These are phyloP conservation scores for Trichoderma cornu-damae DNA, from an alignment of 2,329 filamentous ascomycete genomes.

Conservation along the genomic window DNA sequence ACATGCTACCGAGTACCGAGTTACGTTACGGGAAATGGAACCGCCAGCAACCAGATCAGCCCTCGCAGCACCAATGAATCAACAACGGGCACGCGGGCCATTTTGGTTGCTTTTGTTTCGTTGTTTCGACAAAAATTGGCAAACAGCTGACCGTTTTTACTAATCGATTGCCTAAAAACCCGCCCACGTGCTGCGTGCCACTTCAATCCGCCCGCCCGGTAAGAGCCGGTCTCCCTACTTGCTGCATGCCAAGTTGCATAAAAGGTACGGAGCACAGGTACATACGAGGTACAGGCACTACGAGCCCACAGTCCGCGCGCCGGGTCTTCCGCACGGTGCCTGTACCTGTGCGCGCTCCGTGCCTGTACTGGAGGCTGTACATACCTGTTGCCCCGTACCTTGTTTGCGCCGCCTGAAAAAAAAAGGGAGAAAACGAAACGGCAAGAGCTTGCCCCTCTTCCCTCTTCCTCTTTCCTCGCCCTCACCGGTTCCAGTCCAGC, in stretches of 20 bases:
- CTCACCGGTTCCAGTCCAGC: constrained; percentile 9
- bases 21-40: too few species aligned
- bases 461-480: background rate
- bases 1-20: too few species aligned
- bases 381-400: too few species aligned
- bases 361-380: background rate
- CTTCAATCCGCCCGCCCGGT: background rate
- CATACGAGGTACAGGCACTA: background rate
- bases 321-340: constrained; percentile 1
- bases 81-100: background rate
- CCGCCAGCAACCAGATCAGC: too few species aligned
- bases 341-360: constrained; percentile 8
- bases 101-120: too few species aligned
- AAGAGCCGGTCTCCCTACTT: background rate
- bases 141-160: too few species aligned
- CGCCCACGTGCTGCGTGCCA: constrained; percentile 5
- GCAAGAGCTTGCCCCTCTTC: background rate
- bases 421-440: background rate
- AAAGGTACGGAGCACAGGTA: too few species aligned
- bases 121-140: too few species aligned
- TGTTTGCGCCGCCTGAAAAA: too few species aligned
- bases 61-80: too few species aligned
- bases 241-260: background rate
- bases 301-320: background rate
- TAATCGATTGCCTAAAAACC: too few species aligned